Conservation (phyloP, 179 eudicot genomes). For the Silene noctiflora region DNA sequence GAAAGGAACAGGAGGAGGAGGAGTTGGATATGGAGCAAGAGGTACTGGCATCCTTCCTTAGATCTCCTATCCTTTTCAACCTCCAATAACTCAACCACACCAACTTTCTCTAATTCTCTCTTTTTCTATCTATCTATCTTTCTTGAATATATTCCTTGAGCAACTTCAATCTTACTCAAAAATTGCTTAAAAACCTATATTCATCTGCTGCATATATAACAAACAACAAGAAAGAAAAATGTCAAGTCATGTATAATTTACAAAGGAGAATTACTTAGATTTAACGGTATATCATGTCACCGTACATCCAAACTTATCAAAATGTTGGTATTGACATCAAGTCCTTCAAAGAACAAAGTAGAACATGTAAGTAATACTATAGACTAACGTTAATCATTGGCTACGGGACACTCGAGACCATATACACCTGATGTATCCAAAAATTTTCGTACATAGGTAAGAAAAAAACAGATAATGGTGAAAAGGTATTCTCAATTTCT, state of each 20-base stretch:
- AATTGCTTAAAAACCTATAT: constrained; percentile 21
- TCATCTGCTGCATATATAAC: constrained; percentile 25
- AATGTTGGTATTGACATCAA: no score
- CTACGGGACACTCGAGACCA: no score
- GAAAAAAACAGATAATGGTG: background rate
- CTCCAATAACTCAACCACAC: background rate
- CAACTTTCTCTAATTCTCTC: background rate
- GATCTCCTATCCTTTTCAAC: constrained; percentile 20
- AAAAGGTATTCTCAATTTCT: constrained; percentile 5
- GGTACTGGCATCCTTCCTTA: constrained; percentile 69
- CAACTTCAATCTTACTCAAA: constrained; percentile 30
- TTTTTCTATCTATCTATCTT: no score
- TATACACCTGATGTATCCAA: no score
- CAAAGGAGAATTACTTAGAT: no score
- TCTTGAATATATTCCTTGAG: constrained; percentile 24
- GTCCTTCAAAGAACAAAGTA: no score
- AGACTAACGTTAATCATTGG: no score
- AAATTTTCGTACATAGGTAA: no score
- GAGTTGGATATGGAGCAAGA: constrained; percentile 78
- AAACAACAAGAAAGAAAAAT: background rate
- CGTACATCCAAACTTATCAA: no score
- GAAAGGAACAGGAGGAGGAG: constrained; percentile 58
- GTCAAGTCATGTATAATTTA: background rate
- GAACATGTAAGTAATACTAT: no score
- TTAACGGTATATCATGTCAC: no score